These are phyloP conservation scores for Ceratocystis lukuohia DNA, from an alignment of 2,329 filamentous ascomycete genomes.

Conservation along the genomic window DNA sequence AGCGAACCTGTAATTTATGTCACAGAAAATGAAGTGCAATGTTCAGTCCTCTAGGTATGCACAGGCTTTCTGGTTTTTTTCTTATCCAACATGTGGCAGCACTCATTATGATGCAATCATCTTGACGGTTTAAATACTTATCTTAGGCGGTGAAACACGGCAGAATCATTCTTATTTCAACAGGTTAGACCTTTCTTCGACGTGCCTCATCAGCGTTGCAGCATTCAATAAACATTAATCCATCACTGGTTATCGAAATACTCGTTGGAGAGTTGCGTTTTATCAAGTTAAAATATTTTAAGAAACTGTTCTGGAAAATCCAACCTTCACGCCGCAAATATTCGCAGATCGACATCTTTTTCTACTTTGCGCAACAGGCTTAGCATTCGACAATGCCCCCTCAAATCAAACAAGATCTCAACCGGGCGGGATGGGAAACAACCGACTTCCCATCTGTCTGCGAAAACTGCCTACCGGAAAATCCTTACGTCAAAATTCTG, in stretches of 20 bases:
- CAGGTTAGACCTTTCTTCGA: background rate
- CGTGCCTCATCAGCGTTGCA: background rate
- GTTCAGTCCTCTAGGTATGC: too few species aligned
- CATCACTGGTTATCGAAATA: background rate
- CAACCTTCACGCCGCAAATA: background rate
- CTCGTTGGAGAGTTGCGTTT: background rate
- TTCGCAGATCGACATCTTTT: background rate
- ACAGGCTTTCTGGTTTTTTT: too few species aligned
- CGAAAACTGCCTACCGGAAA: conserved; percentile 89
- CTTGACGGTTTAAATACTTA: too few species aligned
- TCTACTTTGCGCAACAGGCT: background rate
- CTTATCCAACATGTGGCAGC: too few species aligned
- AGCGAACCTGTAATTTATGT: too few species aligned
- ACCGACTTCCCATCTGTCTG: conserved; percentile 80
- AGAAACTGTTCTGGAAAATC: too few species aligned
- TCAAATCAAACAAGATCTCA: conserved; percentile 91
- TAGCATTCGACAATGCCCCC: conserved; percentile 49
- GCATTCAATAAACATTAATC: too few species aligned
- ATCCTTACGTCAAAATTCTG: conserved; percentile 97
- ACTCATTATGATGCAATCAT: background rate
- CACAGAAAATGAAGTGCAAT: too few species aligned
- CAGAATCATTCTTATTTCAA: conserved; percentile 8
- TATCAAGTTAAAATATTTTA: too few species aligned
- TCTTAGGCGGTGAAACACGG: conserved; percentile 16
- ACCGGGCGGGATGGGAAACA: conserved; percentile 90